Conservation (phyloP, 352 stramenopile genomes). For the Pythium oligandrum region DNA sequence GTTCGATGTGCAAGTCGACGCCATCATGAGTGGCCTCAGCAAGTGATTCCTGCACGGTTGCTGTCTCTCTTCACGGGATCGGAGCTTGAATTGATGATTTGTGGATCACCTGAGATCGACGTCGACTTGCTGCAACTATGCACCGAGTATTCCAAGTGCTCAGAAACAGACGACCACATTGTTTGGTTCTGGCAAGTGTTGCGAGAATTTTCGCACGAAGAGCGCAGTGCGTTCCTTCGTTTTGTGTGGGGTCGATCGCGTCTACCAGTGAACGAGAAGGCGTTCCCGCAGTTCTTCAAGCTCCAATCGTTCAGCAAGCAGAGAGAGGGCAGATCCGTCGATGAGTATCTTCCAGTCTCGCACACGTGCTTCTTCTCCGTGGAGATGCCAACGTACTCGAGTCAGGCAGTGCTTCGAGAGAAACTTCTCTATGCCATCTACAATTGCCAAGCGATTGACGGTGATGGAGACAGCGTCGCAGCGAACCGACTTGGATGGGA, state of each 20-base stretch:
- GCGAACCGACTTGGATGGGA: slow-evolving; percentile 78
- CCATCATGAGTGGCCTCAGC: slow-evolving; percentile 63
- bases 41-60: slow-evolving; percentile 66
- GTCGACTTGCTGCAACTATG: slow-evolving; percentile 72
- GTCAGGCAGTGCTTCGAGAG: slow-evolving; percentile 52
- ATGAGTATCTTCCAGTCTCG: slow-evolving; percentile 92
- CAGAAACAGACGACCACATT: slow-evolving; percentile 64
- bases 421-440: slow-evolving; percentile 91
- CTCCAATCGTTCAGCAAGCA: slow-evolving; percentile 83
- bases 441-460: slow-evolving; percentile 93
- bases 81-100: slow-evolving; percentile 84
- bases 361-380: slow-evolving; percentile 99
- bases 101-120: slow-evolving; percentile 75
- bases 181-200: slow-evolving; percentile 86
- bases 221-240: slow-evolving; percentile 81
- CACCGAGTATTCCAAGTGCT: slow-evolving; percentile 87
- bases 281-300: slow-evolving; percentile 91
- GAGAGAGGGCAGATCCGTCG: slow-evolving; percentile 24
- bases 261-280: slow-evolving; percentile 67
- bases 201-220: slow-evolving; percentile 70
- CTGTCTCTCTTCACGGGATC: slow-evolving; percentile 78
- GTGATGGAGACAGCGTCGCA: slow-evolving; percentile 68
- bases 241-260: slow-evolving; percentile 92
- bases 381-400: slow-evolving; percentile 93
- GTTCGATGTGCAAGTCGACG: slow-evolving; percentile 46